phyloP scores from a whole-genome alignment of 805 yeast genomes.

The Candida gorgasii region DNA sequence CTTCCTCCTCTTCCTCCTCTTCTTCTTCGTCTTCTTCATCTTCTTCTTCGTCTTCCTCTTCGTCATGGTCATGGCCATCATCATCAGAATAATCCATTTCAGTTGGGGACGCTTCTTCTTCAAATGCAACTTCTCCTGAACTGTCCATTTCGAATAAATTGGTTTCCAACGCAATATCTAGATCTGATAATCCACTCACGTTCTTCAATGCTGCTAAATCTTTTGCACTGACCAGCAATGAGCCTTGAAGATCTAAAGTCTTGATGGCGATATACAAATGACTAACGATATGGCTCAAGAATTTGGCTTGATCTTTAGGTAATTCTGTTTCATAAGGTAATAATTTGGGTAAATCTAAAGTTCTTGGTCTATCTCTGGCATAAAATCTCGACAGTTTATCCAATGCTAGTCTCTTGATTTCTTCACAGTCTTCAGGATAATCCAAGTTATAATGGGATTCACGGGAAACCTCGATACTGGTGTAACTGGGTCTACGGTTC shows the following conservation, averaged over 20 bases:
- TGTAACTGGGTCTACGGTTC: constrained; percentile 33
- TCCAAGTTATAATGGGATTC: constrained; percentile 49
- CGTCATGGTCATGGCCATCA: constrained; percentile 19
- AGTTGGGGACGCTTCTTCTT: constrained; percentile 5
- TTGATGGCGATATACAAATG: constrained; percentile 77
- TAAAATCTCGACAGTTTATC: constrained; percentile 40
- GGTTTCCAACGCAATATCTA: constrained; percentile 55
- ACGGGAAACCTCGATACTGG: constrained; percentile 28
- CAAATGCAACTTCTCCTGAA: not conserved
- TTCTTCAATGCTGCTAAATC: constrained; percentile 55
- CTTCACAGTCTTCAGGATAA: constrained; percentile 46
- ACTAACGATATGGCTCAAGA: constrained; percentile 75
- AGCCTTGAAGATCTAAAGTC: constrained; percentile 73
- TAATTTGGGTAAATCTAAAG: constrained; percentile 41
- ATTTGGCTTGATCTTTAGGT: constrained; percentile 66
- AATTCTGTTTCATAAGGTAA: constrained; percentile 79
- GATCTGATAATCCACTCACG: constrained; percentile 31
- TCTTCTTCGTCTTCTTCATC: constrained; percentile 15
- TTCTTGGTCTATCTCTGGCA: constrained; percentile 40
- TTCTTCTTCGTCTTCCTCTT: constrained; percentile 23
- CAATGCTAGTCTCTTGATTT: constrained; percentile 25
- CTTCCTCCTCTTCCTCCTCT: constrained; percentile 44
- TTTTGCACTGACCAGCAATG: constrained; percentile 62
- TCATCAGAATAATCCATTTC: constrained; percentile 16
- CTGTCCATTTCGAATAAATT: constrained; percentile 42